These are phyloP conservation scores for Gamarada debralockiae DNA, from an alignment of 495 filamentous ascomycete species.

Conservation along the genomic window DNA sequence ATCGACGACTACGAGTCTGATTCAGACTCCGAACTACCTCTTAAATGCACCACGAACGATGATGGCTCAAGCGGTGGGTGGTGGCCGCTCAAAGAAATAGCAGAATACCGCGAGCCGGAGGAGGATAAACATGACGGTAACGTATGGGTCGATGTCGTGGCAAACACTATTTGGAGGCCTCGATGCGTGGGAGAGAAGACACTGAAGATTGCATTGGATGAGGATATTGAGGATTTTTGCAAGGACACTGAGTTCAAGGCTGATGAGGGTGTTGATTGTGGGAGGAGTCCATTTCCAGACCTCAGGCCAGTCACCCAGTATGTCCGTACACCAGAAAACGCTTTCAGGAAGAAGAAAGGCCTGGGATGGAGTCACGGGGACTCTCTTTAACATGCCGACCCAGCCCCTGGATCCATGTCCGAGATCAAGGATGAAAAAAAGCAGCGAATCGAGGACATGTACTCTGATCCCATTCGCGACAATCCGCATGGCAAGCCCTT, in stretches of 20 bases:
- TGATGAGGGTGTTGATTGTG: slow-evolving; percentile 24
- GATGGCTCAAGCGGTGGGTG: slow-evolving; percentile 12
- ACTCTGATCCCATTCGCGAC: slow-evolving; percentile 9
- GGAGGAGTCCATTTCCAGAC: slow-evolving; percentile 20
- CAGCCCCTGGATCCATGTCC: neutral
- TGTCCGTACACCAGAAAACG: neutral
- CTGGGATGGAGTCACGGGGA: slow-evolving; percentile 23
- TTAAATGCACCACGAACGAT: neutral
- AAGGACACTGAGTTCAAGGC: slow-evolving; percentile 2
- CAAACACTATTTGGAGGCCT: slow-evolving; percentile 20
- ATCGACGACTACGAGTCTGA: neutral
- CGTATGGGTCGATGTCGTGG: slow-evolving; percentile 4
- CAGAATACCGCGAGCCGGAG: slow-evolving; percentile 6
- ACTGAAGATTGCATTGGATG: slow-evolving; percentile 11
- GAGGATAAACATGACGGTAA: neutral
- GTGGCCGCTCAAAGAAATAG: slow-evolving; percentile 9
- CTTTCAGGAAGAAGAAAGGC: slow-evolving; percentile 14
- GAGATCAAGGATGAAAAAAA: neutral
- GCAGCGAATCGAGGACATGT: neutral
- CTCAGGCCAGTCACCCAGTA: slow-evolving; percentile 9
- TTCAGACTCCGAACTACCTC: neutral
- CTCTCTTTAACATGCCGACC: slow-evolving; percentile 25
- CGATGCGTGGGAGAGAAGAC: slow-evolving; percentile 15
- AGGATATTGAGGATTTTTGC: slow-evolving; percentile 3
- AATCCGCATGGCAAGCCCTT: slow-evolving; percentile 1